phyloP scores from a whole-genome alignment of 2,329 filamentous ascomycete genomes.

The Claviceps sp. region DNA sequence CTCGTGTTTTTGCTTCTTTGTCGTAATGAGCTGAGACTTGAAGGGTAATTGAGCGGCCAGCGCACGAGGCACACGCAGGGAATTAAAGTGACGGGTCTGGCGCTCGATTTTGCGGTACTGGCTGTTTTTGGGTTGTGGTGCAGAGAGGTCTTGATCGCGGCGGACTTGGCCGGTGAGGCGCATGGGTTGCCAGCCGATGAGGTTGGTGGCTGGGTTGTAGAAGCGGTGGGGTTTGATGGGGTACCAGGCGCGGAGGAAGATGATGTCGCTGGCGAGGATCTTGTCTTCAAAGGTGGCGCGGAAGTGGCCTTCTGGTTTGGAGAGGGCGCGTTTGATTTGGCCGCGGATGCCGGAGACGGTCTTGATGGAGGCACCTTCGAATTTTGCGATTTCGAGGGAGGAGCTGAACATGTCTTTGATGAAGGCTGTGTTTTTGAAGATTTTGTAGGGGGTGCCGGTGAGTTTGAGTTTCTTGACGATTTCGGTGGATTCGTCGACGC shows the following conservation, averaged over 20 bases:
- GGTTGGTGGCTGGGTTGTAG: conserved; percentile 92
- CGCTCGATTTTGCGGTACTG: conserved; percentile 63
- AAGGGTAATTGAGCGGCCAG: conserved; percentile 78
- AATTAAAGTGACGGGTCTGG: conserved; percentile 62
- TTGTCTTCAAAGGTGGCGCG: conserved; percentile 98
- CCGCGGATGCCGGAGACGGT: conserved; percentile 92
- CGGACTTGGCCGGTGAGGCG: conserved; percentile 87
- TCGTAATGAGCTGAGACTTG: conserved; percentile 78
- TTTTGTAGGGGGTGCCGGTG: conserved; percentile 86
- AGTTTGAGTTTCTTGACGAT: conserved; percentile 99
- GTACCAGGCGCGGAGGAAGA: conserved; percentile 95
- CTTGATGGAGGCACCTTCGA: conserved; percentile 89
- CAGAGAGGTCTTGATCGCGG: conserved; percentile 57
- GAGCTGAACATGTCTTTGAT: conserved; percentile 98
- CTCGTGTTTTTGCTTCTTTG: conserved; percentile 63
- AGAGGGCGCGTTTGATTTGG: conserved; percentile 91
- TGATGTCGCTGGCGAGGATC: conserved; percentile 89
- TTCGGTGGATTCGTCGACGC: conserved; percentile 88
- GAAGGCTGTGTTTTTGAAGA: conserved; percentile 98
- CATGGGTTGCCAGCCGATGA: conserved; percentile 89
- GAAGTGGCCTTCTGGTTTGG: conserved; percentile 90
- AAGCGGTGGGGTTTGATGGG: conserved; percentile 89
- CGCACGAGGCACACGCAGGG: conserved; percentile 61
- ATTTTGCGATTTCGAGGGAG: conserved; percentile 90
- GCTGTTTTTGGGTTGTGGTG: conserved; percentile 71